Base-by-base conservation (phyloP, 345 rosid genomes). In the Rubroshorea leprosula region DNA sequence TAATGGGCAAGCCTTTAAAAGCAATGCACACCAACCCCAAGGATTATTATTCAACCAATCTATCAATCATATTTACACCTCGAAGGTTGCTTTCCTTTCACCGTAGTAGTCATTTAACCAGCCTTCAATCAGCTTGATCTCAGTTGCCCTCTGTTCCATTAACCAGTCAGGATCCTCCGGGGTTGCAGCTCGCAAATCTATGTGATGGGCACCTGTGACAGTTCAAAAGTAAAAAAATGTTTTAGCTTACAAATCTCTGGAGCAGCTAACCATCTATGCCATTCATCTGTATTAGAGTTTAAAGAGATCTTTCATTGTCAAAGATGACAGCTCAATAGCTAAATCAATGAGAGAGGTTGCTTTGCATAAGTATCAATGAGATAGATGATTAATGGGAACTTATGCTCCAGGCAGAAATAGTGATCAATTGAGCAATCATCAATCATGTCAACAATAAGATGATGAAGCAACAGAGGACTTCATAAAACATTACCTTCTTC, bases 151-250 rank as follows among this genome's bases (percentile, higher is more conserved):
- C 73, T 85, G 96, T 46, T 85, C 81, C 56, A 80, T 65, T 64
- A 91, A 71, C 98, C 98, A 88, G 49, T 76, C 74, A 5, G 95
- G 96, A 70, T 91, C 96, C 18, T 80, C 84, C 0, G 74, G 55
- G 1, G 74, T 82, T 17, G 96, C 70, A n/a, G 88, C 68, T 31
- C 95, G 92, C 78, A 88, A 72, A 71, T 91, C 92, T 52, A 80
- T 70, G 68, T 91, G 98, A 77, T 91, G 98, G 27, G 87, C 95
- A 59, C 98, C 96, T 91, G 70, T 58, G 13, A 62, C 14, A 58
- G 43, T 10, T 31, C 17, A 44, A 31, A 41, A 14, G 6, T 8
- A 44, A 27, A 35, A 35, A 35, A 35, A n/a, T n/a, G n/a, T n/a
- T n/a, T n/a, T n/a, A n/a, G n/a, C n/a, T n/a, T n/a, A n/a, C n/a